Base-by-base conservation (phyloP, 139 green algal species). In the Auxenochlorella pyrenoidosa region DNA sequence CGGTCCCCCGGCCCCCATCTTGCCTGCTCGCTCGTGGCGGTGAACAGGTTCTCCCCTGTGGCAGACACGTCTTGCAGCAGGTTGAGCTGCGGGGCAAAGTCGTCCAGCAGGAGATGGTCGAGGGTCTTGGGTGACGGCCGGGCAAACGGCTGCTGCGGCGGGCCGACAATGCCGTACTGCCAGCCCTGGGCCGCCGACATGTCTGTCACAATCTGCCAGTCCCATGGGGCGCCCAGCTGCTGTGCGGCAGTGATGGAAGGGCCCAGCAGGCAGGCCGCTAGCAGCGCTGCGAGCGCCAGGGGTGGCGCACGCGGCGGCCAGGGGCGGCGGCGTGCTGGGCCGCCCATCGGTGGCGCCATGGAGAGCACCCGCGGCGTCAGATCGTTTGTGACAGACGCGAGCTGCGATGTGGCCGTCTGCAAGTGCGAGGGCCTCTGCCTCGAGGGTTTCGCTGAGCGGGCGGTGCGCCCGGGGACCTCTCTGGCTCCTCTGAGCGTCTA, bases 61-160 rank as follows among this genome's bases (percentile, higher is more conserved):
- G 65, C 15, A 2, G 44, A n/a, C 75, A 89, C 59, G 22, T 92
- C 80, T 84, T 92, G 89, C 86, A 92, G 79, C 36, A 90, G 13
- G 44, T 82, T 90, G 84, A 92, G 87, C 26, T 40, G 24, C 19
- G 79, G 47, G 5, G 18, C 51, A 30, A 92, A 92, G 76, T 92
- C 89, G 28, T 44, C 32, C 38, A 92, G 86, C 54, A 92, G 60
- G 5, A 86, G 59, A 0, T 71, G 73, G 82, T 92, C 89, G 28
- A 92, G 59, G 5, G 79, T 85, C 28, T 58, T 41, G 12, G 89
- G 89, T 6, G 82, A 40, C 18, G 79, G 80, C 19, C 79, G 79
- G 38, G 59, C 38, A 41, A 90, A 87, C 0, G 87, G 80, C 47
- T 59, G 71, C 71, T 81, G 70, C 28, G 47, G 26, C 26, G 70